phyloP scores from a whole-genome alignment of 164 flowering plant species.

The Nymphaea thermarum region DNA sequence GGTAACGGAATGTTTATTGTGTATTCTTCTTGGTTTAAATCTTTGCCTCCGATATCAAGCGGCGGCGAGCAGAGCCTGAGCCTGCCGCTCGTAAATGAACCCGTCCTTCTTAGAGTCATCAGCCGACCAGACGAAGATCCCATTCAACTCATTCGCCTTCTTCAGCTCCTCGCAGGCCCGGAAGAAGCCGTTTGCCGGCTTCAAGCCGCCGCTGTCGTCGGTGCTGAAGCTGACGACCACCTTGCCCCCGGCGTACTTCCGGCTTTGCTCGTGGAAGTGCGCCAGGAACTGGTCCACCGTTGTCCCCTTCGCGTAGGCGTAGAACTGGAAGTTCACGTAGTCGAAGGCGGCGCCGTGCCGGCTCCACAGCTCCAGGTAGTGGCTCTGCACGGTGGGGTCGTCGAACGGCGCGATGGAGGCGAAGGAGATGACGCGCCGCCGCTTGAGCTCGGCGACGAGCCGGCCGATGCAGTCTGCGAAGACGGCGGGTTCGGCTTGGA shows the following conservation, averaged over 20 bases:
- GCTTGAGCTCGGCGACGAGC: constrained; percentile 25
- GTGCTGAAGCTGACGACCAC: constrained; percentile 30
- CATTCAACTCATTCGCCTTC: constrained; percentile 25
- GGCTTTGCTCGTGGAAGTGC: constrained; percentile 23
- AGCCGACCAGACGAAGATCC: constrained; percentile 55
- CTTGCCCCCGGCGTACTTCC: constrained; percentile 33
- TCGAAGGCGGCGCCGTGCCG: constrained; percentile 31
- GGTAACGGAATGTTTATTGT: no score
- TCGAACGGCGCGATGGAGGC: constrained; percentile 51
- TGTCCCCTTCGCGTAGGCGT: constrained; percentile 38
- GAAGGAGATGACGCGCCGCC: constrained; percentile 25
- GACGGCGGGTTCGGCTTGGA: constrained; percentile 19
- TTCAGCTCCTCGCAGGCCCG: constrained; percentile 32
- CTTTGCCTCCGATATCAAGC: background rate
- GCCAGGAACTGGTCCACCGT: constrained; percentile 31
- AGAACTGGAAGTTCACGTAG: constrained; percentile 53
- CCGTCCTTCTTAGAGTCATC: constrained; percentile 37
- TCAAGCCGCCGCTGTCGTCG: constrained; percentile 32
- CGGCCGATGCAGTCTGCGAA: constrained; percentile 42
- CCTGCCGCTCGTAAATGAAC: constrained; percentile 29
- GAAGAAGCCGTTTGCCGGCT: constrained; percentile 36
- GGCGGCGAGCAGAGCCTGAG: constrained; percentile 29
- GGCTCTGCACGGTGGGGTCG: constrained; percentile 29
- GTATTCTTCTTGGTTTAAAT: no score
- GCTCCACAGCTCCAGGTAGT: constrained; percentile 38